phyloP scores from a whole-genome alignment of 164 flowering plant species.

The Dillenia turbinata region DNA sequence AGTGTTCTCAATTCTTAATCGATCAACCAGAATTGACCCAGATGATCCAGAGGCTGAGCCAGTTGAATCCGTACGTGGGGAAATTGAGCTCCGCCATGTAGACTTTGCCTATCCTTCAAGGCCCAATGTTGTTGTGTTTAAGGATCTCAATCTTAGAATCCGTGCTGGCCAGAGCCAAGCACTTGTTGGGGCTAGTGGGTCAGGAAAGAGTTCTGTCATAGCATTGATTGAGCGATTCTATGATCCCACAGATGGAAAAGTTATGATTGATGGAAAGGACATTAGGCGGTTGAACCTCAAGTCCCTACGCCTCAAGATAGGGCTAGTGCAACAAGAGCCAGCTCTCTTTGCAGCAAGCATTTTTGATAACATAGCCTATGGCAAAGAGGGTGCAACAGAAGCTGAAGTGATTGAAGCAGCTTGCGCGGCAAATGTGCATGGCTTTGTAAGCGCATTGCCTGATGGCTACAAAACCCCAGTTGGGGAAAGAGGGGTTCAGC shows the following conservation, averaged over 20 bases:
- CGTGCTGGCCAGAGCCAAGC: slow-evolving; percentile 96
- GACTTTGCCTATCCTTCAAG: slow-evolving; percentile 91
- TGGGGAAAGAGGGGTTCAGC: slow-evolving; percentile 95
- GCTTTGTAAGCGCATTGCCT: slow-evolving; percentile 81
- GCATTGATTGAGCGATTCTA: slow-evolving; percentile 92
- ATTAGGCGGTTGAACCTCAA: slow-evolving; percentile 65
- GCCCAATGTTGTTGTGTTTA: slow-evolving; percentile 73
- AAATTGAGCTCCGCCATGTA: slow-evolving; percentile 84
- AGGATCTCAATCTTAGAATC: slow-evolving; percentile 72
- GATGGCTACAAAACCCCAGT: slow-evolving; percentile 87
- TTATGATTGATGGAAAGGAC: slow-evolving; percentile 91
- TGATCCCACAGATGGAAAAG: slow-evolving; percentile 80
- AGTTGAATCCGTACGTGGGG: slow-evolving; percentile 74
- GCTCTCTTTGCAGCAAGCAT: slow-evolving; percentile 87
- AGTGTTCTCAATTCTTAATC: slow-evolving; percentile 79
- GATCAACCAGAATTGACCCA: slow-evolving; percentile 76
- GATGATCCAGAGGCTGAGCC: slow-evolving; percentile 81
- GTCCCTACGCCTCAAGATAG: slow-evolving; percentile 72
- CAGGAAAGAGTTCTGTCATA: slow-evolving; percentile 93
- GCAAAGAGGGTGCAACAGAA: slow-evolving; percentile 86
- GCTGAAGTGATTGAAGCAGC: slow-evolving; percentile 92
- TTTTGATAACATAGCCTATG: slow-evolving; percentile 90
- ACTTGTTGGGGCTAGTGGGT: slow-evolving; percentile 98
- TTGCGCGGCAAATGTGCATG: slow-evolving; percentile 76
- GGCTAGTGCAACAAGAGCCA: slow-evolving; percentile 95